Conservation (phyloP, 1,284 basidiomycete genomes). For the Malassezia equina region DNA sequence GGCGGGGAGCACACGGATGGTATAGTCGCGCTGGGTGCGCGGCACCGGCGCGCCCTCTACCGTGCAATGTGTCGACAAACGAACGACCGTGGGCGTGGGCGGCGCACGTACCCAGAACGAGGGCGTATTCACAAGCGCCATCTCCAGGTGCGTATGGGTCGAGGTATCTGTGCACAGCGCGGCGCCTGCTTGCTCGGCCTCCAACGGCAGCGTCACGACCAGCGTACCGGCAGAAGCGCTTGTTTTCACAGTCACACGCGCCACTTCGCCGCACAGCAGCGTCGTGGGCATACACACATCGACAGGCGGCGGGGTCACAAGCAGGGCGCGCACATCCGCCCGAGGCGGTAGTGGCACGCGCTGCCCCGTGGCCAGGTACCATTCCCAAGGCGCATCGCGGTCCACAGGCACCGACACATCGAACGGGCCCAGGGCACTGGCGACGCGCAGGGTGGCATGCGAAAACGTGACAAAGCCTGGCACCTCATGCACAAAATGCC, state of each 20-base stretch:
- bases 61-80: not conserved
- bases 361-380: not conserved
- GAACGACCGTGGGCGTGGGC: not conserved
- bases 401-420: not conserved
- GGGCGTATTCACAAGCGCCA: not conserved
- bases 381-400: not conserved
- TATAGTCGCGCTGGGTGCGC: not conserved
- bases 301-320: not conserved
- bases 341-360: not conserved
- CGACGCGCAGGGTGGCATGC: not conserved
- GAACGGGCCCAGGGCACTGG: not conserved
- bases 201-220: not conserved
- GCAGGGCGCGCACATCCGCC: not conserved
- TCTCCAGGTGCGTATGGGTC: not conserved
- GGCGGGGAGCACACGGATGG: not conserved
- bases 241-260: not conserved
- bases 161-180: not conserved
- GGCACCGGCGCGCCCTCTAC: not conserved
- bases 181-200: slow-evolving; percentile 3
- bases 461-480: not conserved
- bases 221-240: not conserved
- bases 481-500: not conserved
- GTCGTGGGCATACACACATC: not conserved
- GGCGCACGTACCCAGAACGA: slow-evolving; percentile 5
- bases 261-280: slow-evolving; percentile 2